Evolutionary conservation across 192 early-diverging fungal species (phyloP).

Genomic region (Backusella tuberculispora): DNA sequence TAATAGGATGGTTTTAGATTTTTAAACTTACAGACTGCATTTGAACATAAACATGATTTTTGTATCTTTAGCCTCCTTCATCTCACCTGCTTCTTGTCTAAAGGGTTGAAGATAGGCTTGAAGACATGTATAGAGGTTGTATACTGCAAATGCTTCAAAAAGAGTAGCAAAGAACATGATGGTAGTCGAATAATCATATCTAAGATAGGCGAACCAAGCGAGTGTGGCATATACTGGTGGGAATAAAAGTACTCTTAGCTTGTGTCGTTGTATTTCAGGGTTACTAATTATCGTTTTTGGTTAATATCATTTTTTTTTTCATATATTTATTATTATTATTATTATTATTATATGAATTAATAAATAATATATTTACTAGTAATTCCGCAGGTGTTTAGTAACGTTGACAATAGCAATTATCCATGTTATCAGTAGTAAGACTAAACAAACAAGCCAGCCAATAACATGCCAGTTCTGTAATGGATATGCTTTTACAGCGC

Average conservation of each 20-base stretch:
- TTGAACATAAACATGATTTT: conserved; percentile 38
- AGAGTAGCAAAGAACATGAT: conserved; percentile 43
- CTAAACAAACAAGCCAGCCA: conserved; percentile 34
- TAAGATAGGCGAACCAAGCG: conserved; percentile 36
- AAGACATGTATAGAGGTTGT: conserved; percentile 37
- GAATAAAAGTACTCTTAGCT: conserved; percentile 37
- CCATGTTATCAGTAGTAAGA: conserved; percentile 34
- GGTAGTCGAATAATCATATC: conserved; percentile 33
- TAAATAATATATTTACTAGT: conserved; percentile 34
- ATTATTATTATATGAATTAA: background rate
- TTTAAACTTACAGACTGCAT: conserved; percentile 34
- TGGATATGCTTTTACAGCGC: background rate
- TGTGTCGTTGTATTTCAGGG: conserved; percentile 43
- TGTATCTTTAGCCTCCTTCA: conserved; percentile 25
- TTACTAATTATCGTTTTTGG: conserved; percentile 20
- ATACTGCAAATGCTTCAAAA: conserved; percentile 45
- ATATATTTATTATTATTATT: background rate
- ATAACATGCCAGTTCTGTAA: conserved; percentile 33
- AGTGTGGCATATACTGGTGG: conserved; percentile 41
- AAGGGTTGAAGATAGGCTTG: conserved; percentile 41
- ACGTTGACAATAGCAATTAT: conserved; percentile 15
- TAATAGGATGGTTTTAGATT: no score
- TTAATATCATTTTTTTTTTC: conserved; percentile 8
- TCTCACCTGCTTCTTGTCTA: conserved; percentile 29
- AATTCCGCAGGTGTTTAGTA: conserved; percentile 31